These are phyloP conservation scores for Acidiella bohemica DNA, from an alignment of 495 filamentous ascomycete species.

Conservation along the genomic window DNA sequence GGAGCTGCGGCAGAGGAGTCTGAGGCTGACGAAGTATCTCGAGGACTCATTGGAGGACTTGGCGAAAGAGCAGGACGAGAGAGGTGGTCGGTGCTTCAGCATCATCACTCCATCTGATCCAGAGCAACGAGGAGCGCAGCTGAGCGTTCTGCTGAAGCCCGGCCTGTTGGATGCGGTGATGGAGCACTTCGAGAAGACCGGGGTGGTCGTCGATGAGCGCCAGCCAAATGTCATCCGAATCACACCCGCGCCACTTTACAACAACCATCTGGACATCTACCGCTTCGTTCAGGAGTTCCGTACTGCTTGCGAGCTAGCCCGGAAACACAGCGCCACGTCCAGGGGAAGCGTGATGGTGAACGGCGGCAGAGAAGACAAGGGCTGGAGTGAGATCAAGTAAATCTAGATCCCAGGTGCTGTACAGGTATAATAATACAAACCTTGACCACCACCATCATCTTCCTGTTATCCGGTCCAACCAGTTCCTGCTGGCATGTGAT, in stretches of 20 bases:
- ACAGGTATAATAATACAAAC: slow-evolving; percentile 5
- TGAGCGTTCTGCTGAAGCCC: slow-evolving; percentile 57
- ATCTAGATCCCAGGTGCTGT: not conserved
- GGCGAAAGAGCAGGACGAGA: slow-evolving; percentile 14
- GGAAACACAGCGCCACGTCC: not conserved
- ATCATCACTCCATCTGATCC: slow-evolving; percentile 72
- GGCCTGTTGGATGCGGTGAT: slow-evolving; percentile 60
- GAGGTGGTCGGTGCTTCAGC: slow-evolving; percentile 41
- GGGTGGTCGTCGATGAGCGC: slow-evolving; percentile 77
- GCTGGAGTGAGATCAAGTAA: slow-evolving; percentile 24
- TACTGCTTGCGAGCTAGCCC: slow-evolving; percentile 27
- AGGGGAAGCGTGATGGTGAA: slow-evolving; percentile 19
- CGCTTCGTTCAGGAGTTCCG: slow-evolving; percentile 54
- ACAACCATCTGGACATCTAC: slow-evolving; percentile 67
- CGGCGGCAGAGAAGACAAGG: slow-evolving; percentile 16
- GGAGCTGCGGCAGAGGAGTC: slow-evolving; percentile 57
- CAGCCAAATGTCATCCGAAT: slow-evolving; percentile 82
- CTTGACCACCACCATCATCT: slow-evolving; percentile 5
- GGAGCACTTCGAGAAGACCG: slow-evolving; percentile 49
- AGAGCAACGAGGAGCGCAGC: slow-evolving; percentile 66
- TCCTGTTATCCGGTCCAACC: slow-evolving; percentile 20
- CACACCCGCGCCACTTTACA: slow-evolving; percentile 86
- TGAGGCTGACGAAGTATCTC: slow-evolving; percentile 65
- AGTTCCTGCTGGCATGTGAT: slow-evolving; percentile 11
- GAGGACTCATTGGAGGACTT: slow-evolving; percentile 49